phyloP scores from a whole-genome alignment of 345 rosid genomes.

The Noccaea caerulescens region DNA sequence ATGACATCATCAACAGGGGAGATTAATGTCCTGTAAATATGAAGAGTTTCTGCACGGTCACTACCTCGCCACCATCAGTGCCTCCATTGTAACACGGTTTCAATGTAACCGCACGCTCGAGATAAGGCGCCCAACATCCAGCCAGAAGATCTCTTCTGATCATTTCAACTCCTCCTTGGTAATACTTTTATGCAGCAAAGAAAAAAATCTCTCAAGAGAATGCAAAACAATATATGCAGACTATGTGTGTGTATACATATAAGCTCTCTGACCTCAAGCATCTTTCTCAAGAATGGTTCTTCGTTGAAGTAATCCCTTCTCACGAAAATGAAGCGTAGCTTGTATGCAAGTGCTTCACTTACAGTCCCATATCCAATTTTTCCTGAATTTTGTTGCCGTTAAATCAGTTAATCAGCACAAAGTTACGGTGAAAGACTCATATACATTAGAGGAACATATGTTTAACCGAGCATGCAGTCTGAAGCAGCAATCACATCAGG shows the following conservation, averaged over 20 bases:
- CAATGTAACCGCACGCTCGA: conserved; percentile 84
- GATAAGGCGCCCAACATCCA: conserved; percentile 92
- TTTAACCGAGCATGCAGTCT: conserved; percentile 90
- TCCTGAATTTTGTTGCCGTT: conserved; percentile 51
- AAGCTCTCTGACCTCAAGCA: conserved; percentile 72
- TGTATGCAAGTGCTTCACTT: conserved; percentile 90
- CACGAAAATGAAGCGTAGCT: conserved; percentile 88
- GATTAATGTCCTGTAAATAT: neutral
- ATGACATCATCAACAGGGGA: conserved; percentile 10
- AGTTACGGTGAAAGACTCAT: neutral
- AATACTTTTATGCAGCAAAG: conserved; percentile 49
- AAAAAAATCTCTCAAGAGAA: neutral
- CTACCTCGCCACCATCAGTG: conserved; percentile 88
- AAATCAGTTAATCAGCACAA: neutral
- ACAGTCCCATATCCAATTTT: conserved; percentile 95
- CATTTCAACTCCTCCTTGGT: conserved; percentile 95
- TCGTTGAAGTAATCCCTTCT: conserved; percentile 94
- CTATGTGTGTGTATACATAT: neutral
- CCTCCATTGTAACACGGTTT: conserved; percentile 86
- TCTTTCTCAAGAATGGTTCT: conserved; percentile 91
- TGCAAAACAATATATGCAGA: neutral
- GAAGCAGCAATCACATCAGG: conserved; percentile 94
- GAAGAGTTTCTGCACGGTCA: neutral
- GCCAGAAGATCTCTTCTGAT: conserved; percentile 85
- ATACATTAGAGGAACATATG: neutral